A percentile compares a stretch with the other conserved stretches of the same genome.
Evolutionary conservation across 83 land plant species (phyloP).

Genomic region (Diphasiastrum complanatum): DNA sequence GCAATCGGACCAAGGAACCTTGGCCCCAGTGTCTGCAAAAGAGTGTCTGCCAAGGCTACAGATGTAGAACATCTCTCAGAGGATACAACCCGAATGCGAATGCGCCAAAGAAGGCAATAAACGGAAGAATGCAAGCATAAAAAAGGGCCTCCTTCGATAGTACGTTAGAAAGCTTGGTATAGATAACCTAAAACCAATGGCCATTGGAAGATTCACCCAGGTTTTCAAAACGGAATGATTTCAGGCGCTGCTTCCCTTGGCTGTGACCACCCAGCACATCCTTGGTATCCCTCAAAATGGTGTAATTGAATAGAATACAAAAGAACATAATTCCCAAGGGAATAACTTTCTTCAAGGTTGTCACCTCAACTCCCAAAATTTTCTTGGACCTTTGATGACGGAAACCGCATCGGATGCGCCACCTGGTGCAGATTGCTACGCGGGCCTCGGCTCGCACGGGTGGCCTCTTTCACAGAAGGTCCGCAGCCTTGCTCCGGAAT

Average conservation of each 20-base stretch:
- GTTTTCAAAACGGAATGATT: slow-evolving; percentile 96
- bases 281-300: slow-evolving; percentile 94
- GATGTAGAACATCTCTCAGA: slow-evolving; percentile 67
- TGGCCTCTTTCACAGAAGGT: too few species aligned
- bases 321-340: slow-evolving; percentile 98
- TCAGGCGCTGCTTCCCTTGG: slow-evolving; percentile 95
- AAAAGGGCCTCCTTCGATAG: slow-evolving; percentile 89
- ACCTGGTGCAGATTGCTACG: slow-evolving; percentile 31
- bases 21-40: slow-evolving; percentile 63
- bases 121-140: slow-evolving; percentile 80
- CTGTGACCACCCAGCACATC: slow-evolving; percentile 99
- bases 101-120: slow-evolving; percentile 89
- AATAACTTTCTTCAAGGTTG: slow-evolving; percentile 84
- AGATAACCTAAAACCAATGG: slow-evolving; percentile 91
- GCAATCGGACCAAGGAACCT: slow-evolving; percentile 96
- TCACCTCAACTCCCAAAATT: slow-evolving; percentile 67
- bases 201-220: slow-evolving; percentile 99
- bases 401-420: slow-evolving; percentile 20
- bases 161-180: slow-evolving; percentile 83
- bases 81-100: slow-evolving; percentile 94
- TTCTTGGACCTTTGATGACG: slow-evolving; percentile 34
- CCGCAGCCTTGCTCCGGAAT: too few species aligned
- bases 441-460: too few species aligned
- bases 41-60: slow-evolving; percentile 67
- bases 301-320: slow-evolving; percentile 94